Conservation (phyloP, 2,329 filamentous ascomycete species). For the Celoporthe dispersa region DNA sequence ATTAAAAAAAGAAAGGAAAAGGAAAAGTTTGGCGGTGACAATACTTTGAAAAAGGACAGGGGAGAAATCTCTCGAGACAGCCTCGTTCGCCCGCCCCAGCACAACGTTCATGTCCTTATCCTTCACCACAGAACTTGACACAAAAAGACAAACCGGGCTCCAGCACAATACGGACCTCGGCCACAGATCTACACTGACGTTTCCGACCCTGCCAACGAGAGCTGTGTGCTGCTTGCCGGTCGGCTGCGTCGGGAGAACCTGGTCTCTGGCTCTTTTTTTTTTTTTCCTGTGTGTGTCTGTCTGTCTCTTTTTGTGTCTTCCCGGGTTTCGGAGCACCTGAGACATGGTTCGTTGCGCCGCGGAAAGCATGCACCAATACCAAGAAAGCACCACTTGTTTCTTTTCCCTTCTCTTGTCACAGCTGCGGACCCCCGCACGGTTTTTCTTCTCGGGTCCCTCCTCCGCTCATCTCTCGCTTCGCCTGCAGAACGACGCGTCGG, state of each 20-base stretch:
- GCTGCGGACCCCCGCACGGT: not conserved
- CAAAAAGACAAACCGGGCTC: not conserved
- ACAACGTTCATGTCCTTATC: not conserved
- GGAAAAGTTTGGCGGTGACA: too few relatives aligned
- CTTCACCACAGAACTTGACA: not conserved
- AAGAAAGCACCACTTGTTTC: not conserved
- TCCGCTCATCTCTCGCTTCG: not conserved
- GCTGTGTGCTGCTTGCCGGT: not conserved
- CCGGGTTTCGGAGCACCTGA: constrained; percentile 10
- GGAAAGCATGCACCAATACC: not conserved
- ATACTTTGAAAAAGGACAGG: not conserved
- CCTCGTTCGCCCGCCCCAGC: not conserved
- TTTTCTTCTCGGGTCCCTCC: not conserved
- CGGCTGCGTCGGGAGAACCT: not conserved
- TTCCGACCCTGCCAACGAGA: not conserved
- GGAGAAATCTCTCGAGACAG: not conserved
- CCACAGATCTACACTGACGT: not conserved
- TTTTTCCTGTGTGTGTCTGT: too few relatives aligned
- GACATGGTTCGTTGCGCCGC: constrained; percentile 11
- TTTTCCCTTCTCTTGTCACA: not conserved
- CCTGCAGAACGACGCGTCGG: not conserved
- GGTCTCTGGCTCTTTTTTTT: not conserved
- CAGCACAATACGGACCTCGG: not conserved
- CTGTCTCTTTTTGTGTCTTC: not conserved
- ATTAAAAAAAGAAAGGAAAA: too few relatives aligned